These are phyloP conservation scores for Pseudogymnoascus sp. DNA, from an alignment of 2,329 filamentous ascomycete genomes.

Conservation along the genomic window DNA sequence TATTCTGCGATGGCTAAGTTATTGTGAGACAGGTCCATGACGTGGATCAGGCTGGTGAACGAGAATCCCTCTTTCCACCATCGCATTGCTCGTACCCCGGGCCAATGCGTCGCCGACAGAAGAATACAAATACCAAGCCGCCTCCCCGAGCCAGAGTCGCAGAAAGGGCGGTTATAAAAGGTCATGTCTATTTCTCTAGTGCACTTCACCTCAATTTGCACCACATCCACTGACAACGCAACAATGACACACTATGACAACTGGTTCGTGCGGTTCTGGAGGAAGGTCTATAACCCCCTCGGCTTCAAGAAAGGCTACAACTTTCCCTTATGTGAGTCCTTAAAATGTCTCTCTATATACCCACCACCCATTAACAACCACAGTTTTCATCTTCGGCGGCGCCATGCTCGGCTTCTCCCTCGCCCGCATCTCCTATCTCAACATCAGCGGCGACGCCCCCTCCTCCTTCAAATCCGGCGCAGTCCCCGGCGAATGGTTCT, in stretches of 20 bases:
- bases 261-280: slow-evolving; percentile 23
- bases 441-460: slow-evolving; percentile 20
- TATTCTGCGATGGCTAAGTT: not conserved
- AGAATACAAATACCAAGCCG: not conserved
- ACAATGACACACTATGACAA: not conserved
- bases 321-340: slow-evolving; percentile 39
- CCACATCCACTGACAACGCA: not conserved
- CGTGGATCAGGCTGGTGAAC: not conserved
- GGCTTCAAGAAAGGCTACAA: slow-evolving; percentile 49
- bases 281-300: slow-evolving; percentile 59
- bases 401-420: slow-evolving; percentile 21
- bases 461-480: slow-evolving; percentile 19
- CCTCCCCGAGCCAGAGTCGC: not conserved
- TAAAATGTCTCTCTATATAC: not conserved
- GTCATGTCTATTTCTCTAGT: not conserved
- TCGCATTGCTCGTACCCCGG: not conserved
- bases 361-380: not conserved
- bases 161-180: not conserved
- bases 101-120: not conserved
- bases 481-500: slow-evolving; percentile 37
- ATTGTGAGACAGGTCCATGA: not conserved
- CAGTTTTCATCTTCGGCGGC: slow-evolving; percentile 19
- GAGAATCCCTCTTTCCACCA: not conserved
- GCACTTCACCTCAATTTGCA: not conserved
- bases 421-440: slow-evolving; percentile 16